phyloP scores from a whole-genome alignment of 805 yeast genomes.

The Komagataella phaffii region DNA sequence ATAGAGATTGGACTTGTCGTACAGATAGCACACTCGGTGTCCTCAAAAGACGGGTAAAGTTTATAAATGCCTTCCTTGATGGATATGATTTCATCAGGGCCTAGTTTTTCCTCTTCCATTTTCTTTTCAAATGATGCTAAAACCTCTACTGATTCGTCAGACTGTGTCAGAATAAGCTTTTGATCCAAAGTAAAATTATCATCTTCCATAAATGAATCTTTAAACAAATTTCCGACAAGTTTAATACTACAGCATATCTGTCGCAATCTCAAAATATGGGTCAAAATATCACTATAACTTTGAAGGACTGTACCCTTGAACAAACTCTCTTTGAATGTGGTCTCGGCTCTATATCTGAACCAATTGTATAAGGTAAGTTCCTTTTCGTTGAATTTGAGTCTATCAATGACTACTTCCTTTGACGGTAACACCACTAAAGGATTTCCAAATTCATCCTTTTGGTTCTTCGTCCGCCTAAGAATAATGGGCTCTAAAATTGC shows the following conservation, averaged over 20 bases:
- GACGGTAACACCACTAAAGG: slow-evolving; percentile 67
- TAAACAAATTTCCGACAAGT: slow-evolving; percentile 36
- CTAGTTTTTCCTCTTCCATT: slow-evolving; percentile 11
- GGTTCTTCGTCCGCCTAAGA: slow-evolving; percentile 73
- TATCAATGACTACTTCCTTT: slow-evolving; percentile 59
- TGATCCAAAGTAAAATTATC: slow-evolving; percentile 21
- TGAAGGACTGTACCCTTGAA: slow-evolving; percentile 55
- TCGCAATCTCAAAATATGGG: slow-evolving; percentile 71
- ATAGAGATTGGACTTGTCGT: slow-evolving; percentile 49
- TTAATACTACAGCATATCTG: slow-evolving; percentile 83
- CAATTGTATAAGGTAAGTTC: slow-evolving; percentile 58
- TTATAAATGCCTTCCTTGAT: slow-evolving; percentile 17
- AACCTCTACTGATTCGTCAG: slow-evolving; percentile 4
- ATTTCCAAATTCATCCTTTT: slow-evolving; percentile 62
- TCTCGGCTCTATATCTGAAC: slow-evolving; percentile 54
- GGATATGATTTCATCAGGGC: slow-evolving; percentile 11
- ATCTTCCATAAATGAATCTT: slow-evolving; percentile 30
- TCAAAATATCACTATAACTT: slow-evolving; percentile 65
- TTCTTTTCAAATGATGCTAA: slow-evolving; percentile 12
- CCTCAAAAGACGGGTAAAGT: slow-evolving; percentile 20
- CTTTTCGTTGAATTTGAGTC: slow-evolving; percentile 47
- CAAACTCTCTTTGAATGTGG: slow-evolving; percentile 44
- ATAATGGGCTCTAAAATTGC: slow-evolving; percentile 75
- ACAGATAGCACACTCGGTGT: slow-evolving; percentile 77
- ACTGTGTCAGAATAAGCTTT: slow-evolving; percentile 1